Percentiles rank a stretch among this genome's conserved stretches.
Conservation (phyloP, 345 rosid species). For the Stellera chamaejasme region DNA sequence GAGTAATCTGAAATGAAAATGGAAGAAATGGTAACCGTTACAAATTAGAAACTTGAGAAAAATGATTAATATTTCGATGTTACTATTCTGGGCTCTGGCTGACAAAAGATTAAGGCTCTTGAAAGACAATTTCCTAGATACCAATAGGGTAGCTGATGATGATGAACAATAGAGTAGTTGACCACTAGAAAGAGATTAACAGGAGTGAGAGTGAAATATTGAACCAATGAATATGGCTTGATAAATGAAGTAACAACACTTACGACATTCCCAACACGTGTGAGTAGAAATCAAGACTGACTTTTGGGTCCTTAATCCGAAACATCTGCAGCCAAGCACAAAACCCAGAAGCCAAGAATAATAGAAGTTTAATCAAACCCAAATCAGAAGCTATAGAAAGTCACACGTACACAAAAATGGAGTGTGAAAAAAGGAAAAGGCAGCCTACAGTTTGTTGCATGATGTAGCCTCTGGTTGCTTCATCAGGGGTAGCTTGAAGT, state of each 20-base stretch:
- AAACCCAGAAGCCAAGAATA: background rate
- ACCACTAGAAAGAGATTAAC: background rate
- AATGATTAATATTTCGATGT: too few species aligned
- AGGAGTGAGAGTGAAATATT: background rate
- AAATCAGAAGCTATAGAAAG: background rate
- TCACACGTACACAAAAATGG: background rate
- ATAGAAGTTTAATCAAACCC: background rate
- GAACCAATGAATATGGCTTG: too few species aligned
- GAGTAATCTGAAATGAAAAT: conserved; percentile 42
- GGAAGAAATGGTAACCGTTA: conserved; percentile 5
- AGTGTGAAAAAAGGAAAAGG: background rate
- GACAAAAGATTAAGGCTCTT: background rate
- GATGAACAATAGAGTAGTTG: background rate
- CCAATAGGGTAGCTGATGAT: background rate
- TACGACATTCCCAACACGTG: conserved; percentile 96
- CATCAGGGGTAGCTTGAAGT: conserved; percentile 45
- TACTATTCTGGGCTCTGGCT: too few species aligned
- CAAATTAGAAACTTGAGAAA: conserved; percentile 2
- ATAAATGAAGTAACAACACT: conserved; percentile 18
- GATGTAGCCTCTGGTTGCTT: conserved; percentile 73
- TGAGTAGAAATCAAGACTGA: conserved; percentile 82
- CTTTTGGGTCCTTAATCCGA: conserved; percentile 90
- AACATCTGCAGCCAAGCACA: conserved; percentile 53
- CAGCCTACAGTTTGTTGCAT: conserved; percentile 82
- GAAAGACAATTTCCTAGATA: background rate